Evolutionary conservation across 441 rosid genomes (phyloP), one percentile per base, ranked within the genome.

Genomic region (Kokia cookei): DNA sequence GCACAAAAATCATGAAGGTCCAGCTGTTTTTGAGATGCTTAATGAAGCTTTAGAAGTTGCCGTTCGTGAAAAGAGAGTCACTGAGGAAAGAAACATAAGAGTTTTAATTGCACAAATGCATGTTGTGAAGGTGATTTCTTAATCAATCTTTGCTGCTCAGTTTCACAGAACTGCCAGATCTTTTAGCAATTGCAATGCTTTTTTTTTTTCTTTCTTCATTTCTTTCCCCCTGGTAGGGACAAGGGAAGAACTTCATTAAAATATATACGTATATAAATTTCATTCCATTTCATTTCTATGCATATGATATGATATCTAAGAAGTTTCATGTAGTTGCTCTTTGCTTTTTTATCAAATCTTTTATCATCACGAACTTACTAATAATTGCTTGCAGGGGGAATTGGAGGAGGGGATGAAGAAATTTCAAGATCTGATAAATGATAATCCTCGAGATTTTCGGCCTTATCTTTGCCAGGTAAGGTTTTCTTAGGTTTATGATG

Each of bases 391-490:
- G 68, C 87, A 94, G 98, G 99, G 98, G 67, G 78, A 87, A 43
- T 76, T 93, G 84, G 88, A 89, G 71, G 94, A 87, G 70, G 93
- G 86, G 42, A 75, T 93, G 79, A 89, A 88, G 85, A 77, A 87
- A 77, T 93, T 90, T 81, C 90, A 90, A 80, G 86, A 83, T 71
- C 83, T 95, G 76, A 83, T 91, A 35, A 73, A 84, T 45, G 96
- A 93, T 45, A 84, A 95, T 81, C 97, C 97, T 81, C 85, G 89
- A 75, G 98, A 95, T 85, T 93, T 95, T 45, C 87, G 99, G 76
- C 97, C 98, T 40, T 95, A 93, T 79, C 99, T 95, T 80, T 93
- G 97, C 82, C 96, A 90, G 93, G 98, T 91, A 82, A 65, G n/a
- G 65, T 75, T 29, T 1, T 1, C 8, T 54, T 45, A 22, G 14